A percentile compares a stretch with the other conserved stretches of the same genome.
Evolutionary conservation across 768 basidiomycete genomes (phyloP).

Genomic region (Calocybe indica): DNA sequence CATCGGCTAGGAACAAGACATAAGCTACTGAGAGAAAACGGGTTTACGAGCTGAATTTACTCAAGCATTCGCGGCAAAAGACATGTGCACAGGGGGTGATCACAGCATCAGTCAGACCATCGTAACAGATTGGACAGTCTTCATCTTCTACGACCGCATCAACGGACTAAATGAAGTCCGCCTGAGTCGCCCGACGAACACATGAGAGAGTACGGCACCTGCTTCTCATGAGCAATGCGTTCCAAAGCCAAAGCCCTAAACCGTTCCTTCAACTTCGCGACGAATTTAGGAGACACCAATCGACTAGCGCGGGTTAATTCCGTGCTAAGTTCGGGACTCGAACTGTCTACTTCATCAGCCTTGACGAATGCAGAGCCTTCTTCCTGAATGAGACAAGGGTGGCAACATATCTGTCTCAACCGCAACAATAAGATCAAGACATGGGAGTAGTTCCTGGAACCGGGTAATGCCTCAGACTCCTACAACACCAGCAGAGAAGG

Average conservation of each 20-base stretch:
- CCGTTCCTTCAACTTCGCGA: conserved; percentile 39
- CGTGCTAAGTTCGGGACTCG: conserved; percentile 22
- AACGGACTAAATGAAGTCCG: conserved; percentile 27
- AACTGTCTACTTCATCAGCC: conserved; percentile 29
- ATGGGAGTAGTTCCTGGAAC: conserved; percentile 48
- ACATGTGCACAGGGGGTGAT: conserved; percentile 56
- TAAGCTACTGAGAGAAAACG: background rate
- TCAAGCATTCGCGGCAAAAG: conserved; percentile 58
- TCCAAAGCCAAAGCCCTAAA: conserved; percentile 34
- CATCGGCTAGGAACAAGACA: conserved; percentile 25
- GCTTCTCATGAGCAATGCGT: conserved; percentile 48
- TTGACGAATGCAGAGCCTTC: conserved; percentile 39
- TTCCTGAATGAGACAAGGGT: conserved; percentile 62
- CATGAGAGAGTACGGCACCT: conserved; percentile 24
- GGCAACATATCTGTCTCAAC: conserved; percentile 63
- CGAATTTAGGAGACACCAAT: conserved; percentile 42
- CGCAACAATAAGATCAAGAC: conserved; percentile 45
- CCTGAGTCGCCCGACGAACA: background rate
- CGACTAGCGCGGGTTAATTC: conserved; percentile 42
- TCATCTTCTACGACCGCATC: conserved; percentile 45
- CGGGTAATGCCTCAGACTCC: background rate
- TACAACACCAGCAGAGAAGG: background rate
- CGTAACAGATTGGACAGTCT: conserved; percentile 67
- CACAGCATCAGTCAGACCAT: conserved; percentile 44
- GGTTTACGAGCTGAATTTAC: conserved; percentile 21